phyloP scores from a whole-genome alignment of 331 rosid species.

The Telfairia occidentalis region DNA sequence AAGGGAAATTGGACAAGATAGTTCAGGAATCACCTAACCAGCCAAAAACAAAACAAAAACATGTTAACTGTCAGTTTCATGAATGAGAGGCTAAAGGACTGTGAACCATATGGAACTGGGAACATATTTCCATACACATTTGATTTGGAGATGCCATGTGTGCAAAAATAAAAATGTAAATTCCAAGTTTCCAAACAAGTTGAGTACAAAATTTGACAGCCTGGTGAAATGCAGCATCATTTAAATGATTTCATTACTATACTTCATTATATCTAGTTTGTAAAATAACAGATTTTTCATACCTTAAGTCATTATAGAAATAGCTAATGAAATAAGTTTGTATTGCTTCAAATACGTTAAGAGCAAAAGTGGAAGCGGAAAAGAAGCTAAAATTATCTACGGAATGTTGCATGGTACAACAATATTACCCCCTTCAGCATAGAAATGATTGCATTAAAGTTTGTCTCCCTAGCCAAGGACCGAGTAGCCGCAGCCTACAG shows the following conservation, averaged over 20 bases:
- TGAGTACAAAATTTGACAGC: conserved; percentile 51
- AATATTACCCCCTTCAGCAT: conserved; percentile 81
- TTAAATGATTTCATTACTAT: not conserved
- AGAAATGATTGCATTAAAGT: conserved; percentile 42
- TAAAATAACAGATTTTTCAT: not conserved
- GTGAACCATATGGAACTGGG: not conserved
- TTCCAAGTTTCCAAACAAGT: conserved; percentile 11
- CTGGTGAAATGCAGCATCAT: not conserved
- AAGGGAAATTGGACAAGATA: conserved; percentile 72
- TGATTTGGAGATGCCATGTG: conserved; percentile 5
- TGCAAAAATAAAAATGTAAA: not conserved
- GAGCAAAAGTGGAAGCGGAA: not conserved
- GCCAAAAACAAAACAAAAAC: not conserved
- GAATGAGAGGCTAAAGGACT: not conserved
- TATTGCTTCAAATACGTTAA: not conserved
- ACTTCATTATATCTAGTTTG: not conserved
- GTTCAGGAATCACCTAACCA: conserved; percentile 68
- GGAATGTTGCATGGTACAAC: conserved; percentile 12
- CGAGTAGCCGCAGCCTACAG: conserved; percentile 85
- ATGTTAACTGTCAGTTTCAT: not conserved
- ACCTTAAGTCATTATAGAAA: not conserved
- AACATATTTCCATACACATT: conserved; percentile 6
- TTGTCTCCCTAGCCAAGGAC: conserved; percentile 68
- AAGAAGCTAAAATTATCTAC: not conserved
- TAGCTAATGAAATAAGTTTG: not conserved